phyloP scores from a whole-genome alignment of 2,329 filamentous ascomycete genomes.

The Lachnellula occidentalis region DNA sequence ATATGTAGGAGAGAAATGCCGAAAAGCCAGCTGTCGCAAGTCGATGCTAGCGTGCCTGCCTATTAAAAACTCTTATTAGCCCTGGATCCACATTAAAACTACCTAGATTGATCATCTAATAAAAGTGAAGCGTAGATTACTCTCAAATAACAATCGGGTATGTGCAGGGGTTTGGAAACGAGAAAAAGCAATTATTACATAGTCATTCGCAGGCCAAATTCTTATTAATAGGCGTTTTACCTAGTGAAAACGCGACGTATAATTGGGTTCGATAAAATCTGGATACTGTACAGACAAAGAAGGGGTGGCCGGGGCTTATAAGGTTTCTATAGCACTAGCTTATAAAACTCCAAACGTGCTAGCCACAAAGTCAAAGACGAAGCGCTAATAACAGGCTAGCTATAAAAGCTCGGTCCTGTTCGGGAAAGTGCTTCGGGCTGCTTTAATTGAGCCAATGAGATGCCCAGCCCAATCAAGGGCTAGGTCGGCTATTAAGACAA shows the following conservation, averaged over 20 bases:
- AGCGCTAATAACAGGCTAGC: slow-evolving; percentile 5
- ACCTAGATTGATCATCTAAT: neutral
- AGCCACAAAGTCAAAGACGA: slow-evolving; percentile 5
- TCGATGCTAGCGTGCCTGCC: slow-evolving; percentile 1
- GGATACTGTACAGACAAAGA: neutral
- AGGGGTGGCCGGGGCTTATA: slow-evolving; percentile 9
- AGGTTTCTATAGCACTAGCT: slow-evolving; percentile 11
- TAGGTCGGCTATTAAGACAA: neutral
- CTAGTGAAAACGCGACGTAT: slow-evolving; percentile 1
- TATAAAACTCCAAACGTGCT: slow-evolving; percentile 14
- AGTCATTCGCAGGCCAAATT: neutral
- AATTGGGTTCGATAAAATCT: neutral
- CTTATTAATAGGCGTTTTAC: neutral
- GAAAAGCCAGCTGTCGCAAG: neutral
- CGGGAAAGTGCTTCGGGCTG: neutral
- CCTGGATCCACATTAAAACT: neutral
- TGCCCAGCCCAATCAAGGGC: neutral
- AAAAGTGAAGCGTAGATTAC: neutral
- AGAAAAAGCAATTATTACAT: neutral
- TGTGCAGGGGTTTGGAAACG: neutral
- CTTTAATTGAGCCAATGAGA: neutral
- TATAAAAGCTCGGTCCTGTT: slow-evolving; percentile 4
- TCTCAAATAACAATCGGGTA: neutral
- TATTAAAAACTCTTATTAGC: slow-evolving; percentile 1
- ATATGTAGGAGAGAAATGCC: neutral